Evolutionary conservation across 2,329 filamentous ascomycete species (phyloP).

Genomic region (Aspergillus sp.): DNA sequence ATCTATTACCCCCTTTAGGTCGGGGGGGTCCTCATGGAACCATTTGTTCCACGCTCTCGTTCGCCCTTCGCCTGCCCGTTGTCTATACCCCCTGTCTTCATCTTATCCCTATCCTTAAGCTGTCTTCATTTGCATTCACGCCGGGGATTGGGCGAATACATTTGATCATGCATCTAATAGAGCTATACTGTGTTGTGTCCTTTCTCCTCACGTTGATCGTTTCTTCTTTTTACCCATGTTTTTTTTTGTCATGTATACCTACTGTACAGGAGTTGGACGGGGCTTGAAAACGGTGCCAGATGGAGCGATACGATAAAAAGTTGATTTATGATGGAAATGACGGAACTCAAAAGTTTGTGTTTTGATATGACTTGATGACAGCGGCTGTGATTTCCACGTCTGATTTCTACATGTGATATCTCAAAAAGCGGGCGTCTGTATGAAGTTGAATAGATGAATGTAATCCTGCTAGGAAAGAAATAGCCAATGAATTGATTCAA

Average conservation of each 20-base stretch:
- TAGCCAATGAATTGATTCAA: not conserved
- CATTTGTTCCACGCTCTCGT: not conserved
- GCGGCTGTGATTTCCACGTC: not conserved
- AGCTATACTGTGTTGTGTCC: not conserved
- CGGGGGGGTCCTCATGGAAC: not conserved
- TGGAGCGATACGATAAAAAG: not conserved
- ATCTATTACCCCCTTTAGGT: not conserved
- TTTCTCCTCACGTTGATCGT: not conserved
- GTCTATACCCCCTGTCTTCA: not conserved
- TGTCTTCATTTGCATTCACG: not conserved
- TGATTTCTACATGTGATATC: not conserved
- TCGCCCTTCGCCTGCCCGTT: not conserved
- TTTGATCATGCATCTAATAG: not conserved
- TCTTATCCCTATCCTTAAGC: not conserved
- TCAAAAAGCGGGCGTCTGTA: not conserved
- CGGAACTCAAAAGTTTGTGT: constrained; percentile 1
- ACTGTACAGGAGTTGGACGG: constrained; percentile 6
- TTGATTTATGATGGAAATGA: constrained; percentile 2
- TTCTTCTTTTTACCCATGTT: not conserved
- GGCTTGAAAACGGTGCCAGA: not conserved
- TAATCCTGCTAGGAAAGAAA: not conserved
- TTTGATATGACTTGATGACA: constrained; percentile 8
- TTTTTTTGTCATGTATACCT: not conserved
- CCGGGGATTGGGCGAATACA: too few species aligned
- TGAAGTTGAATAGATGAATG: not conserved